A percentile compares a stretch with the other conserved stretches of the same genome.
These are phyloP conservation scores for Hermanozyma aechmeae DNA, from an alignment of 805 yeast genomes.

Conservation along the genomic window DNA sequence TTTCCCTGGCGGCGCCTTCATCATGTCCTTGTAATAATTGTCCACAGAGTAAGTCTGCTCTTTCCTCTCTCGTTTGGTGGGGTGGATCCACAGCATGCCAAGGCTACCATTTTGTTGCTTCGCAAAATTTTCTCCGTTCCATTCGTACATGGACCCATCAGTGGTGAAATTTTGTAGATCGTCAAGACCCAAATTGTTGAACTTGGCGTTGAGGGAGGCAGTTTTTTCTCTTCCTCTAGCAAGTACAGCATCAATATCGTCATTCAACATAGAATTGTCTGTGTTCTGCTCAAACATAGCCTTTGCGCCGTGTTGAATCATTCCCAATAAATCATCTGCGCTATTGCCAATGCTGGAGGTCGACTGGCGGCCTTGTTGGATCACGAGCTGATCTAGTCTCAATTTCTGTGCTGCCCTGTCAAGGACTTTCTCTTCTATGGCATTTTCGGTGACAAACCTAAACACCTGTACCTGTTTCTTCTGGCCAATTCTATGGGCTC, in stretches of 20 bases:
- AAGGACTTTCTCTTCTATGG: constrained; percentile 91
- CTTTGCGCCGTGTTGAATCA: constrained; percentile 97
- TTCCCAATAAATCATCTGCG: constrained; percentile 80
- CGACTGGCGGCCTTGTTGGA: constrained; percentile 58
- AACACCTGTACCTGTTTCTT: constrained; percentile 91
- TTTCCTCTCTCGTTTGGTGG: constrained; percentile 65
- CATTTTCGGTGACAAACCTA: constrained; percentile 89
- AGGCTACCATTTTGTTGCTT: constrained; percentile 33
- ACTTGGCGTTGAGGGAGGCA: constrained; percentile 66
- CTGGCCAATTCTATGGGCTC: constrained; percentile 97
- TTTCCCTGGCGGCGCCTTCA: constrained; percentile 23
- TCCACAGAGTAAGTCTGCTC: constrained; percentile 74
- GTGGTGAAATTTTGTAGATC: constrained; percentile 88
- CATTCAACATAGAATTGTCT: constrained; percentile 31
- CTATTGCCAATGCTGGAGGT: constrained; percentile 37
- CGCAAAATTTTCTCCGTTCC: constrained; percentile 90
- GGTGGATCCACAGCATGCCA: constrained; percentile 58
- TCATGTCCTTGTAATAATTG: constrained; percentile 64
- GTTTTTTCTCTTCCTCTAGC: constrained; percentile 79
- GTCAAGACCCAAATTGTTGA: constrained; percentile 79
- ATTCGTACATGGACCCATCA: constrained; percentile 85
- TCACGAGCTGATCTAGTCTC: constrained; percentile 86
- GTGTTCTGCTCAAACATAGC: constrained; percentile 58
- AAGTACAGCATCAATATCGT: constrained; percentile 79
- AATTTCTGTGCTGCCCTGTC: constrained; percentile 94